These are phyloP conservation scores for Alternaria triticina DNA, from an alignment of 2,329 filamentous ascomycete species.

Conservation along the genomic window DNA sequence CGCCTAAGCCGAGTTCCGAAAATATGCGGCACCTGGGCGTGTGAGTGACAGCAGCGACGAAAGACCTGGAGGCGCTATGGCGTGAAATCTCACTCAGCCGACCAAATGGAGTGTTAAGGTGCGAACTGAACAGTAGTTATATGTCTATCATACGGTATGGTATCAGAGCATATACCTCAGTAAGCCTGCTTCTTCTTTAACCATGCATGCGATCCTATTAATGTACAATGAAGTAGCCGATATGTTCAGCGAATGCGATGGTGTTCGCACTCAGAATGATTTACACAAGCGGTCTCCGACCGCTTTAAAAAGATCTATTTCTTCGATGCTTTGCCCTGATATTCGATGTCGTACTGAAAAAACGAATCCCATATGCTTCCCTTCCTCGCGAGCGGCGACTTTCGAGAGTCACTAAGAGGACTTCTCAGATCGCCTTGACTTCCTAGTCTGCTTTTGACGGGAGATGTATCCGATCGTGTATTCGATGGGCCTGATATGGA, in stretches of 20 bases:
- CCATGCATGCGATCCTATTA: not conserved
- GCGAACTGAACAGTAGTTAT: not conserved
- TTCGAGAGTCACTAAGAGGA: not conserved
- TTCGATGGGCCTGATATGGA: constrained; percentile 18
- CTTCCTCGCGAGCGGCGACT: constrained; percentile 23
- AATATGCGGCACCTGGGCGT: not conserved
- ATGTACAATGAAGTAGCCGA: not conserved
- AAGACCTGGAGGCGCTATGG: not conserved
- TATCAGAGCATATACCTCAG: not conserved
- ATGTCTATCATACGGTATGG: not conserved
- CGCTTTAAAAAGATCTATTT: constrained; percentile 19
- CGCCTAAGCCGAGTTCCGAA: not conserved
- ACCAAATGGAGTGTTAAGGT: not conserved
- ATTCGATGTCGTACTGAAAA: constrained; percentile 49
- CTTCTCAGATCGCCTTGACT: constrained; percentile 25
- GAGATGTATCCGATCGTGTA: constrained; percentile 18
- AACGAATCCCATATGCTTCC: constrained; percentile 49
- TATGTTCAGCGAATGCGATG: not conserved
- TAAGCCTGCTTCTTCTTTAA: not conserved
- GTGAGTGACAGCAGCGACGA: not conserved
- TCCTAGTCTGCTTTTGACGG: constrained; percentile 21
- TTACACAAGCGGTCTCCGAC: not conserved
- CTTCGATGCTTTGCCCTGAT: constrained; percentile 45
- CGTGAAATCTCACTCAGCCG: not conserved
- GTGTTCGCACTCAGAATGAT: not conserved